These are phyloP conservation scores for Grosmannia clavigera DNA, from an alignment of 2,329 filamentous ascomycete species.

Conservation along the genomic window DNA sequence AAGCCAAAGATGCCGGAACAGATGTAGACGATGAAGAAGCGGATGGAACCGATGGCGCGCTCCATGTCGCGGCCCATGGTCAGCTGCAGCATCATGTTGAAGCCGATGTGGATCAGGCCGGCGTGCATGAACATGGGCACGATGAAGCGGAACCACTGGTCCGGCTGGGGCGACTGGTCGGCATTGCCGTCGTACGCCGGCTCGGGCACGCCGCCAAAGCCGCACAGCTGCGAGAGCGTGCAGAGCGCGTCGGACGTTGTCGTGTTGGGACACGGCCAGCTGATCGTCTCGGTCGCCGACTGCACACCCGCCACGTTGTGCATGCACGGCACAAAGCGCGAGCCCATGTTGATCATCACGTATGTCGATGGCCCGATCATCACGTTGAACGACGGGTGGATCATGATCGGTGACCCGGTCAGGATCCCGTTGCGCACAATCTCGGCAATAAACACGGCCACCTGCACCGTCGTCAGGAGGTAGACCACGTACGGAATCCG, in stretches of 20 bases:
- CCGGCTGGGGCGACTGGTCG: slow-evolving; percentile 48
- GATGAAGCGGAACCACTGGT: slow-evolving; percentile 98
- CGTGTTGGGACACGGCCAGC: slow-evolving; percentile 73
- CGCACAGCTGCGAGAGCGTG: slow-evolving; percentile 68
- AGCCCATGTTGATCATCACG: slow-evolving; percentile 93
- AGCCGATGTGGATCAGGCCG: slow-evolving; percentile 85
- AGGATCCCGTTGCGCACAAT: slow-evolving; percentile 60
- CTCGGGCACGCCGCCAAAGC: slow-evolving; percentile 64
- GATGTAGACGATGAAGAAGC: slow-evolving; percentile 84
- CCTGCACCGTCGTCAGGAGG: slow-evolving; percentile 60
- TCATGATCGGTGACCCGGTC: slow-evolving; percentile 68
- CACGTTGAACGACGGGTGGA: slow-evolving; percentile 78
- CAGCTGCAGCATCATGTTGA: slow-evolving; percentile 87
- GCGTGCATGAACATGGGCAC: slow-evolving; percentile 90
- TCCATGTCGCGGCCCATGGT: slow-evolving; percentile 91
- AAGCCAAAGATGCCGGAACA: slow-evolving; percentile 90
- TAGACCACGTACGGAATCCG: slow-evolving; percentile 73
- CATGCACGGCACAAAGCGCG: slow-evolving; percentile 89
- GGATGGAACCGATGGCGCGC: slow-evolving; percentile 71
- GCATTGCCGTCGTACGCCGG: slow-evolving; percentile 43
- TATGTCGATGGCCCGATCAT: slow-evolving; percentile 93
- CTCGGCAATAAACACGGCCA: slow-evolving; percentile 80
- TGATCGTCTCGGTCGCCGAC: slow-evolving; percentile 31
- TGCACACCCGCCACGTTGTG: slow-evolving; percentile 62
- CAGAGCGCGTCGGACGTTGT: slow-evolving; percentile 54